These are phyloP conservation scores for Trypanosoma brucei DNA, from an alignment of 208 protist species.

Conservation along the genomic window DNA sequence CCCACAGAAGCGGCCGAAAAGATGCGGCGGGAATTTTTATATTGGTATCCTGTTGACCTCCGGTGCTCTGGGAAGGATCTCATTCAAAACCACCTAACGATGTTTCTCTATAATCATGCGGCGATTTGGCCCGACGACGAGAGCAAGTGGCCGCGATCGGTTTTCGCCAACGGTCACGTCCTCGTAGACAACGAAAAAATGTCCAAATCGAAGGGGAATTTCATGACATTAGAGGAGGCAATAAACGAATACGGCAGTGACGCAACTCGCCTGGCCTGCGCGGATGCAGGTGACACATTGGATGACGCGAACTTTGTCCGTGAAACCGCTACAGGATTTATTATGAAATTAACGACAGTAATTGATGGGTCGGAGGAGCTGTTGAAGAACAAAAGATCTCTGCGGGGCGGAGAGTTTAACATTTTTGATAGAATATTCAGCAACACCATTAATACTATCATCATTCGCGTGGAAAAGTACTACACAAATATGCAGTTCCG, in stretches of 20 bases:
- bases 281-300: constrained; percentile 97
- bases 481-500: constrained; percentile 95
- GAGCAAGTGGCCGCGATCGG: constrained; percentile 81
- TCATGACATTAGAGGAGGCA: constrained; percentile 93
- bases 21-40: constrained; percentile 96
- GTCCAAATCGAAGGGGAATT: constrained; percentile 99
- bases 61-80: constrained; percentile 99
- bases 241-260: constrained; percentile 87
- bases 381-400: constrained; percentile 28
- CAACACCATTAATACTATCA: constrained; percentile 90
- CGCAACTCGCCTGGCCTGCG: constrained; percentile 95
- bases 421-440: constrained; percentile 93
- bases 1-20: constrained; percentile 64
- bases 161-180: constrained; percentile 99
- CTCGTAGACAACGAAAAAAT: constrained; percentile 99
- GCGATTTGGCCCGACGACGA: constrained; percentile 94
- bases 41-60: constrained; percentile 99
- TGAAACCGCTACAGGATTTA: constrained; percentile 91
- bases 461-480: constrained; percentile 72
- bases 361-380: constrained; percentile 90
- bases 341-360: constrained; percentile 96
- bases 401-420: constrained; percentile 58
- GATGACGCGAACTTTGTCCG: constrained; percentile 99
- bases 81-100: constrained; percentile 99
- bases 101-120: constrained; percentile 99